Evolutionary conservation across 441 rosid genomes (phyloP), one percentile per base, ranked within the genome.

Genomic region (Dalechampia spathulata): DNA sequence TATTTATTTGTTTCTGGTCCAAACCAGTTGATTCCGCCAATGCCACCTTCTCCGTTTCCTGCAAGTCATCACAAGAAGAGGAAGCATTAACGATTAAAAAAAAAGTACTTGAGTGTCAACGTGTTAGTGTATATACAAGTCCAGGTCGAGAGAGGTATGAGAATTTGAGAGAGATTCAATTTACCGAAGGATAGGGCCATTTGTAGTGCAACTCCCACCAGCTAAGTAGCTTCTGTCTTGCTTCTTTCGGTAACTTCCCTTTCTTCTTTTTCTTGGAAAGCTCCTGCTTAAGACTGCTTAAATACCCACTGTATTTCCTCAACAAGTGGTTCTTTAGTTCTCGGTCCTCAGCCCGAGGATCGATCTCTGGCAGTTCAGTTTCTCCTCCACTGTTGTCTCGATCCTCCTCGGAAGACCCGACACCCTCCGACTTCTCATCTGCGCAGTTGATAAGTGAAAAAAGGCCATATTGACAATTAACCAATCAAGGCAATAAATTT

Each of bases 191-290:
- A 73, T 92, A 92, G 8, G 99, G 99, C 99, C 99, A 92, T 70
- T 86, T 89, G 78, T 89, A 92, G 75, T 92, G 99, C 26, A 92
- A 69, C 65, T 89, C 99, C 99, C 99, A 92, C 99, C 99, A 92
- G 62, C 73, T 80, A 32, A 92, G 94, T 42, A 92, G 85, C 83
- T 89, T 92, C 78, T 92, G 97, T 72, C 99, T 80, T 49, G 97
- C 99, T 72, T 92, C 99, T 76, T 92, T 92, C 1, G 99, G 99
- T 40, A 92, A 78, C 62, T 92, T 92, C 7, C 99, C 99, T 75
- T 92, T 92, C 88, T 92, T 92, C 75, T 86, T 92, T 68, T 92
- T 92, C 88, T 92, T 92, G 48, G 99, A 92, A 39, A 92, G 90
- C 59, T 92, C 96, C 65, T 89, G 97, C 75, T 89, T 89, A 19